These are phyloP conservation scores for Solanum aculeatissimum DNA, from an alignment of 305 asterid genomes.

Conservation along the genomic window DNA sequence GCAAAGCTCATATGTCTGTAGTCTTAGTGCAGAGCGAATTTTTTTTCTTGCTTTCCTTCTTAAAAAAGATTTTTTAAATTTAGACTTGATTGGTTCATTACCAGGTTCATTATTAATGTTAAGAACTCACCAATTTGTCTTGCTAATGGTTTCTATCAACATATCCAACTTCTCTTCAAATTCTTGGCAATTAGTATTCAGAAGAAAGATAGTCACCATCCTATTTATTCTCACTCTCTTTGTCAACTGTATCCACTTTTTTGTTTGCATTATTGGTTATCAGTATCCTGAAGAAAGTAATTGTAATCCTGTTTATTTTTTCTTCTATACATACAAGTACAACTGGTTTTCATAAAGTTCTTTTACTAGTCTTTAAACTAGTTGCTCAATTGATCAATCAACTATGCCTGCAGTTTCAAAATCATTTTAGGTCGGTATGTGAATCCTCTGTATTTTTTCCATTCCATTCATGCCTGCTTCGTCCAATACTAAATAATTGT, in stretches of 20 bases:
- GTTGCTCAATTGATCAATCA: background rate
- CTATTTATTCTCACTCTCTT: background rate
- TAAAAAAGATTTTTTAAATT: background rate
- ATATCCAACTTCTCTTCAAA: background rate
- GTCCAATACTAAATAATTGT: background rate
- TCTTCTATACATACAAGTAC: background rate
- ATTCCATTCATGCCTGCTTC: background rate
- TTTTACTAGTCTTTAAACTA: background rate
- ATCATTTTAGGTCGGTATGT: background rate
- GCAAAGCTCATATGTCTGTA: background rate
- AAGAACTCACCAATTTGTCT: background rate
- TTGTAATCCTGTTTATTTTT: background rate
- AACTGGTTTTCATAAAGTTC: background rate
- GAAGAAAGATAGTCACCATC: background rate
- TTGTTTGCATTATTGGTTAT: background rate
- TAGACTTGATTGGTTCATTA: background rate
- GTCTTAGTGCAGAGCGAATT: background rate
- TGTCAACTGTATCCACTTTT: background rate
- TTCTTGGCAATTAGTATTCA: background rate
- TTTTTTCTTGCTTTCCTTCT: background rate
- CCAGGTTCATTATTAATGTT: background rate
- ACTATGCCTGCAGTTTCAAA: background rate
- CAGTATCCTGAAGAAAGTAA: background rate
- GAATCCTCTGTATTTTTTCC: background rate
- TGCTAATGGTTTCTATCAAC: background rate